Conservation (phyloP, 129 eudicot genomes). For the Scalesia atractyloides region DNA sequence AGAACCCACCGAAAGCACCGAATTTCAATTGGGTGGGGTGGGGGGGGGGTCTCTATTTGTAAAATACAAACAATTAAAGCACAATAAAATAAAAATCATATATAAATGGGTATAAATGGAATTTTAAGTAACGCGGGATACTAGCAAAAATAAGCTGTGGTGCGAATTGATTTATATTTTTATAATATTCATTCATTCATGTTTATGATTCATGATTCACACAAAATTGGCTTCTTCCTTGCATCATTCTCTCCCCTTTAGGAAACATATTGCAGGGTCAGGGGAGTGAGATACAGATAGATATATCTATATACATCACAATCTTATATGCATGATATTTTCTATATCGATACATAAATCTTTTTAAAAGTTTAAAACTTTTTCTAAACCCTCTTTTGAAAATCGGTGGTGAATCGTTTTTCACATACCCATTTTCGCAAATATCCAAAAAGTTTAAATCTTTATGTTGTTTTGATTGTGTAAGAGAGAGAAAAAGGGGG, state of each 20-base stretch:
- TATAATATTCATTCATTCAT: neutral
- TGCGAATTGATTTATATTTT: conserved; percentile 15
- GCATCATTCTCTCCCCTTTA: neutral
- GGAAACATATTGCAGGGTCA: conserved; percentile 3
- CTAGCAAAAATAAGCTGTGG: conserved; percentile 38
- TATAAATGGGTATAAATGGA: conserved; percentile 19
- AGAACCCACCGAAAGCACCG: no score
- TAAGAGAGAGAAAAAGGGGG: conserved; percentile 24
- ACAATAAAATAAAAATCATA: neutral
- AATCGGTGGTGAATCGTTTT: conserved; percentile 31
- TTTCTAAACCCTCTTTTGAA: conserved; percentile 23
- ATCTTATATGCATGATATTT: conserved; percentile 1
- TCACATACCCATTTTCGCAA: conserved; percentile 28
- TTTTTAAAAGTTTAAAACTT: conserved; percentile 24
- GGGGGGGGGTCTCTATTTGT: no score
- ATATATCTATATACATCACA: no score
- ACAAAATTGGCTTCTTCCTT: conserved; percentile 18
- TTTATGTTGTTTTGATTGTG: neutral
- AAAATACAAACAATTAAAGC: no score
- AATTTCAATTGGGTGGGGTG: no score
- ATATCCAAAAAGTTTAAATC: conserved; percentile 33
- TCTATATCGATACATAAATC: neutral
- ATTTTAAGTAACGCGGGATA: conserved; percentile 33
- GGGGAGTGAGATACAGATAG: conserved; percentile 10
- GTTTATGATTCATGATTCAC: neutral